Evolutionary conservation across 129 eudicot genomes (phyloP).

Genomic region (Flaveria brownii): DNA sequence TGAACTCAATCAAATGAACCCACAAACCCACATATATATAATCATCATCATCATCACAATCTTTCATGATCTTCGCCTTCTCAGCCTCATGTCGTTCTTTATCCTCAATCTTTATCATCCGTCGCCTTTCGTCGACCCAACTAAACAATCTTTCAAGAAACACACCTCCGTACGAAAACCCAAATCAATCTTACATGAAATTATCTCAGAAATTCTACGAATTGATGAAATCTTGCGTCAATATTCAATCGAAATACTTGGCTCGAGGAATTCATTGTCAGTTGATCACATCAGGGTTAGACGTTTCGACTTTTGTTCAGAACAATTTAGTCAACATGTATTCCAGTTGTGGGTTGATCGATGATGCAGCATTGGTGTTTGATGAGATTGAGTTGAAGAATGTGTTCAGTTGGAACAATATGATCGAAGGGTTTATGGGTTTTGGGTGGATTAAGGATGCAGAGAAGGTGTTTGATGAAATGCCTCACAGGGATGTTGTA

Average conservation of each 20-base stretch:
- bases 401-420: slow-evolving; percentile 54
- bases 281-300: slow-evolving; percentile 40
- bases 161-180: not conserved
- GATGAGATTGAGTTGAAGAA: slow-evolving; percentile 35
- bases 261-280: slow-evolving; percentile 48
- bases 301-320: slow-evolving; percentile 42
- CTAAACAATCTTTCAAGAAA: slow-evolving; percentile 6
- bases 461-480: slow-evolving; percentile 50
- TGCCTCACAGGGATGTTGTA: slow-evolving; percentile 55
- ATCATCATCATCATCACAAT: slow-evolving; percentile 6
- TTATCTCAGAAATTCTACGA: slow-evolving; percentile 44
- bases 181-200: slow-evolving; percentile 38
- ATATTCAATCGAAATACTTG: slow-evolving; percentile 23
- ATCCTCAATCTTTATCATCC: slow-evolving; percentile 17
- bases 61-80: slow-evolving; percentile 36
- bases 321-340: slow-evolving; percentile 50
- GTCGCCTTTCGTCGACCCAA: slow-evolving; percentile 41
- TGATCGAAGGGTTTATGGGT: slow-evolving; percentile 42
- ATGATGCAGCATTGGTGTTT: slow-evolving; percentile 48
- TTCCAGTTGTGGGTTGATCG: slow-evolving; percentile 41
- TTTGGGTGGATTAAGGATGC: slow-evolving; percentile 40
- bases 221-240: slow-evolving; percentile 34
- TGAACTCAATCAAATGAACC: slow-evolving; percentile 33
- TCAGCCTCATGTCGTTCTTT: slow-evolving; percentile 35
- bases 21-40: not conserved